Conservation (phyloP, 768 basidiomycete species). For the Dioszegia crocea region DNA sequence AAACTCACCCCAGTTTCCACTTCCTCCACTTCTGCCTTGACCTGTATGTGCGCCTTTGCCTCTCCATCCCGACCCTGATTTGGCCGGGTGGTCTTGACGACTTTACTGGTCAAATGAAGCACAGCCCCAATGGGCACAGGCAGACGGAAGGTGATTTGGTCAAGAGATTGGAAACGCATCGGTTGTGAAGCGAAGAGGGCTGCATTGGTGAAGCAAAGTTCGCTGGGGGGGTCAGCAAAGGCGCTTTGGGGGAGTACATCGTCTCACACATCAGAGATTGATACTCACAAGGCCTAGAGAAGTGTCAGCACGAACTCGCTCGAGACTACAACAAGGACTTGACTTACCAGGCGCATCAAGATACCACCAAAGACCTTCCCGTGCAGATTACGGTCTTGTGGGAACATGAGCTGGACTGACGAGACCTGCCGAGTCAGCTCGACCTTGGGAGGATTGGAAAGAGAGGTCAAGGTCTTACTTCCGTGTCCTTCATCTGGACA, state of each 20-base stretch:
- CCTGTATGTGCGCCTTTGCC: slow-evolving; percentile 47
- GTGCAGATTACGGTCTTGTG: slow-evolving; percentile 78
- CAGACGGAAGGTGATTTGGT: slow-evolving; percentile 70
- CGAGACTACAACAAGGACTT: neutral
- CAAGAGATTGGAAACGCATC: slow-evolving; percentile 70
- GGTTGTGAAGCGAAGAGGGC: slow-evolving; percentile 63
- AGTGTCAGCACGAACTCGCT: neutral
- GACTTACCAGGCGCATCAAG: slow-evolving; percentile 58
- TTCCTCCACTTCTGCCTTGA: slow-evolving; percentile 52
- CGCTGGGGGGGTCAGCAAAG: no score
- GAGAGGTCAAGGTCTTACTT: slow-evolving; percentile 53
- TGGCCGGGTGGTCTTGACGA: slow-evolving; percentile 60
- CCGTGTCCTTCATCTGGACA: slow-evolving; percentile 72
- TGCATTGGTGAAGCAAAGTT: slow-evolving; percentile 72
- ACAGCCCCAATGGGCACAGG: slow-evolving; percentile 83
- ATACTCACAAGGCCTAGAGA: slow-evolving; percentile 12
- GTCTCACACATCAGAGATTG: no score
- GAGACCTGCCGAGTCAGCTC: slow-evolving; percentile 18
- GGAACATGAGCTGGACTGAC: slow-evolving; percentile 66
- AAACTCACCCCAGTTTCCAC: slow-evolving; percentile 61
- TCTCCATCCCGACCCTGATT: slow-evolving; percentile 34
- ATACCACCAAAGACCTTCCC: slow-evolving; percentile 77
- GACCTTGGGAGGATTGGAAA: no score
- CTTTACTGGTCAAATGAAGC: slow-evolving; percentile 65
- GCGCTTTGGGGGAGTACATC: no score